Evolutionary conservation across 257 asterid species (phyloP).

Genomic region (Scutellaria baicalensis): DNA sequence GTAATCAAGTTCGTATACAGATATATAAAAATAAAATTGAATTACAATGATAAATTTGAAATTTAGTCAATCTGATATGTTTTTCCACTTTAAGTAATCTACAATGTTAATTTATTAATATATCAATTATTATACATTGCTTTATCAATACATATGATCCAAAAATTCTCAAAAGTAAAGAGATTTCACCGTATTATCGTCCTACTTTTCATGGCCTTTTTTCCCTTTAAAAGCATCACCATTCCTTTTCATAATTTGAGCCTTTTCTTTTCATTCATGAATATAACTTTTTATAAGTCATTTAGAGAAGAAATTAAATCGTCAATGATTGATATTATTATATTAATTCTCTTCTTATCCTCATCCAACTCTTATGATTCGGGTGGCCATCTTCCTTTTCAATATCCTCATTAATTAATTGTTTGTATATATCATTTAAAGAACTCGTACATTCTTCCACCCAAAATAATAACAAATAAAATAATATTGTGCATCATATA

Average conservation of each 20-base stretch:
- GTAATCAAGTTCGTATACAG: too few species aligned
- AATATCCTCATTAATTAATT: neutral
- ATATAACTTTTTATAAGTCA: neutral
- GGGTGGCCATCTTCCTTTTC: slow-evolving; percentile 7
- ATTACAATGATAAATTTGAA: too few species aligned
- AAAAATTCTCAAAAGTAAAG: too few species aligned
- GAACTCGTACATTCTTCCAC: neutral
- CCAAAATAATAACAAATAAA: too few species aligned
- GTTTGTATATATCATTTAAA: neutral
- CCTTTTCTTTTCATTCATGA: slow-evolving; percentile 2
- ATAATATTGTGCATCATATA: too few species aligned
- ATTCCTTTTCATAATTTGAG: neutral
- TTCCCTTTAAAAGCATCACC: neutral
- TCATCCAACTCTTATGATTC: neutral
- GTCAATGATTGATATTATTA: neutral
- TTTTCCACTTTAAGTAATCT: too few species aligned
- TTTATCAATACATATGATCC: too few species aligned
- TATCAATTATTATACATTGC: too few species aligned
- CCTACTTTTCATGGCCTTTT: neutral
- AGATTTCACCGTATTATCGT: too few species aligned
- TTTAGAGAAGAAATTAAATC: neutral
- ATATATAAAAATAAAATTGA: too few species aligned
- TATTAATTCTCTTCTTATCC: slow-evolving; percentile 4
- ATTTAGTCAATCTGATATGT: too few species aligned
- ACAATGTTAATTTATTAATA: too few species aligned